Evolutionary conservation across 1,284 basidiomycete genomes (phyloP).

Genomic region (Sporisorium exsertum): DNA sequence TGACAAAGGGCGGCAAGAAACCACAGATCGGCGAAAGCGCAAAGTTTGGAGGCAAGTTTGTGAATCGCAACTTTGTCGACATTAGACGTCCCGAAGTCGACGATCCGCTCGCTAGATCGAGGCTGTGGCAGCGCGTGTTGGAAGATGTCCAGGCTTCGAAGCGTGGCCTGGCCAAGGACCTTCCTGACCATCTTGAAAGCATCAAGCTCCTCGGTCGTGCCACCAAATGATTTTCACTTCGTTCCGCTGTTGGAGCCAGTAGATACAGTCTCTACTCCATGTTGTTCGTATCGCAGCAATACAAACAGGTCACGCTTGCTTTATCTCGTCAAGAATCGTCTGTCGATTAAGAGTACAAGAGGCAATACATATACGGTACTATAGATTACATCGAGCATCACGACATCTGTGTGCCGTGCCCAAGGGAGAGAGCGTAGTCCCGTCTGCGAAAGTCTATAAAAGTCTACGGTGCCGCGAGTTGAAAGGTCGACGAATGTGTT

Average conservation of each 20-base stretch:
- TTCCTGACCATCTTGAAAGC: constrained; percentile 43
- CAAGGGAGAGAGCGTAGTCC: background rate
- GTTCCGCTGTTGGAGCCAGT: too few relatives aligned
- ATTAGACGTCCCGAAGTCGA: constrained; percentile 51
- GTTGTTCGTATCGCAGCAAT: background rate
- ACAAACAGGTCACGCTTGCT: too few relatives aligned
- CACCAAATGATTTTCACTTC: constrained; percentile 6
- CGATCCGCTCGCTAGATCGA: constrained; percentile 47
- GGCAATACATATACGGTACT: constrained; percentile 1
- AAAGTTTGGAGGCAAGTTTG: constrained; percentile 53
- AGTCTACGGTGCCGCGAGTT: constrained; percentile 4
- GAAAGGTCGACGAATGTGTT: background rate
- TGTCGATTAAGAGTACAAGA: constrained; percentile 1
- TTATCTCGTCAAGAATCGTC: background rate
- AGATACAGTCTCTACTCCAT: background rate
- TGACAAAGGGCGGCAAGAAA: constrained; percentile 8
- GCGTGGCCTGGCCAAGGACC: constrained; percentile 19
- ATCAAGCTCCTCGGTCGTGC: constrained; percentile 23
- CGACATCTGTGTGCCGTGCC: background rate
- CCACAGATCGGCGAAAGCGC: constrained; percentile 37
- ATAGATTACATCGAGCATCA: constrained; percentile 8
- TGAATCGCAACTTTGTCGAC: constrained; percentile 44
- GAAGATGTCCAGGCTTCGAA: constrained; percentile 43
- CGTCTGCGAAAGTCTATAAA: background rate
- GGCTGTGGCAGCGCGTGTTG: constrained; percentile 50